Base-by-base conservation (phyloP, 768 basidiomycete species). In the Exidia glandulosa region DNA sequence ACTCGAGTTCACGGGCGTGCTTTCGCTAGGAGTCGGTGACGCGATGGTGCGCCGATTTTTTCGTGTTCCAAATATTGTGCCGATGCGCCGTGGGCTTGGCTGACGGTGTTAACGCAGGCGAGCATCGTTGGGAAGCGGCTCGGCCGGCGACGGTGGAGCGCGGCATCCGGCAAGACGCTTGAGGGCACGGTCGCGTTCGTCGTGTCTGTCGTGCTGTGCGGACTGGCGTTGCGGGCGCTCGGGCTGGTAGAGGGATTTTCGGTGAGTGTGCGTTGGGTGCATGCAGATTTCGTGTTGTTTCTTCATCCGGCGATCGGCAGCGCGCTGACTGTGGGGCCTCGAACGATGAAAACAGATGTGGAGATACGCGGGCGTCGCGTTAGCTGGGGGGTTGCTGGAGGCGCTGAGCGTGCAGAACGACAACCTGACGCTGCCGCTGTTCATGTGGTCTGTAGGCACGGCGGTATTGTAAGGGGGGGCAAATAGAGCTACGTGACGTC, bases 381-480 rank as follows among this genome's bases (percentile, higher is more conserved):
- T 73, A n/a, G 68, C 88, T 45, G 78, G 88, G 3, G 84, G 85
- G 2, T 70, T 90, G 47, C 78, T 98, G 64, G 96, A 99, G 74
- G 96, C 93, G 16, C 72, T 94, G 60, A 92, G 91, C 23, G 87
- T 87, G 68, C 96, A 99, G 74, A 98, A 98, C 73, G 96, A 99
- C 74, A 99, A 99, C 73, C 77, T 99, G 64, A 92, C 90, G 45
- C 76, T 99, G 63, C 95, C 96, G n/a, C 74, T 98, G 72, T 98
- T 88, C 71, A 85, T 94, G 77, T 99, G 94, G 93, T 88, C 50
- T 23, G 25, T 54, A 9, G 50, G 50, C 7, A 54, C 50, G 25
- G 27, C 30, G 25, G 6, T 4, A 27, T 25, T 54, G 19, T 14
- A 27, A n/a, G 16, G 50, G 30, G 25, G 30, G 50, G 1, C 41